These are phyloP conservation scores for Pythium oligandrum DNA, from an alignment of 352 stramenopile species.

Conservation along the genomic window DNA sequence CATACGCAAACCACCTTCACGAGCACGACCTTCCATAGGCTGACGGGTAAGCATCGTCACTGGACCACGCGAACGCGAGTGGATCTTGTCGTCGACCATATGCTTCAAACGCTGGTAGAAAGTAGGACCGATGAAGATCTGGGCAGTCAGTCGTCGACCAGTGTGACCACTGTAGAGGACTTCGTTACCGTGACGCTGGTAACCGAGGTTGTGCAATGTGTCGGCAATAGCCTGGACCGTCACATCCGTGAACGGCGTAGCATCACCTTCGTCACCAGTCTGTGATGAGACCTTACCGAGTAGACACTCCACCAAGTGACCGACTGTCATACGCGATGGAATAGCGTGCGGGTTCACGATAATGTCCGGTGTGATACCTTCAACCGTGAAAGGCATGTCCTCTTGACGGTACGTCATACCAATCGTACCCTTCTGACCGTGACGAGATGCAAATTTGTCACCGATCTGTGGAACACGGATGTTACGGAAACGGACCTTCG, in stretches of 20 bases:
- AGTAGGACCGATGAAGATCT: constrained; percentile 99
- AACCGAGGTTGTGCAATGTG: constrained; percentile 94
- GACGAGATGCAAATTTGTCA: constrained; percentile 96
- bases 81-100: constrained; percentile 99
- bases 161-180: constrained; percentile 99
- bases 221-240: constrained; percentile 97
- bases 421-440: constrained; percentile 93
- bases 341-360: constrained; percentile 99
- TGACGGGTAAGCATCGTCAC: constrained; percentile 99
- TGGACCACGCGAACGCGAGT: constrained; percentile 92
- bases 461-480: constrained; percentile 98
- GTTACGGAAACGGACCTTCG: constrained; percentile 97
- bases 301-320: constrained; percentile 99
- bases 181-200: constrained; percentile 99
- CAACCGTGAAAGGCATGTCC: constrained; percentile 99
- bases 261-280: constrained; percentile 97
- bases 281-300: constrained; percentile 97
- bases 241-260: constrained; percentile 98
- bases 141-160: constrained; percentile 92
- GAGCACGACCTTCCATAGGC: constrained; percentile 97
- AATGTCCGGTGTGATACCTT: constrained; percentile 99
- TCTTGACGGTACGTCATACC: constrained; percentile 99
- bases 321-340: constrained; percentile 99
- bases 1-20: constrained; percentile 99
- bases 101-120: constrained; percentile 99